Evolutionary conservation across 192 early-diverging fungal genomes (phyloP).

Genomic region (Gaertneriomyces semiglobifer): DNA sequence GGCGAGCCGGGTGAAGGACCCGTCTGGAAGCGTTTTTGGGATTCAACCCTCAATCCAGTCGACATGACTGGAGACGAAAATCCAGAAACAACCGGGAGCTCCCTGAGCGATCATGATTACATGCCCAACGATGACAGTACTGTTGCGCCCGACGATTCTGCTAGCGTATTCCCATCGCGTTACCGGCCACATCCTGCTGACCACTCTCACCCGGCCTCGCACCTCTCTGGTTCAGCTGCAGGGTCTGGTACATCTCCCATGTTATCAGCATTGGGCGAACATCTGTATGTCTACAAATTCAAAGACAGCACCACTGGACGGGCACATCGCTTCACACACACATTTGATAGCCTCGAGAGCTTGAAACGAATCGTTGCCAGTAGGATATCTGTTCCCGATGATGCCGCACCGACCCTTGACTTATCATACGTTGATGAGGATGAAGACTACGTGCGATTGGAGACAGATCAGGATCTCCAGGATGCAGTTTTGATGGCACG

Average conservation of each 20-base stretch:
- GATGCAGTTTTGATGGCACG: constrained; percentile 82
- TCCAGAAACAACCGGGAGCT: not conserved
- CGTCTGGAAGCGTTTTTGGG: constrained; percentile 52
- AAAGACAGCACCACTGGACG: constrained; percentile 26
- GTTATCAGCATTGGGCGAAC: not conserved
- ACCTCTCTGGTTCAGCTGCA: not conserved
- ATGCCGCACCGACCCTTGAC: not conserved
- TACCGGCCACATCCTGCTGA: not conserved
- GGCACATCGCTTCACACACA: constrained; percentile 37
- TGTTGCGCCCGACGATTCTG: constrained; percentile 27
- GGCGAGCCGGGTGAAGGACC: constrained; percentile 35
- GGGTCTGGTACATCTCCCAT: constrained; percentile 3
- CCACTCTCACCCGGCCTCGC: constrained; percentile 1
- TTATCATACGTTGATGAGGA: constrained; percentile 85
- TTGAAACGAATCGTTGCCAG: constrained; percentile 2
- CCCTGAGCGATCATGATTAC: not conserved
- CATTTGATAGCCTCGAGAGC: constrained; percentile 8
- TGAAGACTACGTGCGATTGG: constrained; percentile 77
- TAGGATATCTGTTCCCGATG: not conserved
- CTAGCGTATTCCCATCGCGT: constrained; percentile 16
- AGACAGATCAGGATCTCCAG: constrained; percentile 69
- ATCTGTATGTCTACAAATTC: constrained; percentile 40
- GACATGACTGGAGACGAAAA: not conserved
- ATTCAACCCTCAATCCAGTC: constrained; percentile 22
- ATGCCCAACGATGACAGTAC: constrained; percentile 11